Conservation (phyloP, 768 basidiomycete genomes). For the Tulasnella calospora region DNA sequence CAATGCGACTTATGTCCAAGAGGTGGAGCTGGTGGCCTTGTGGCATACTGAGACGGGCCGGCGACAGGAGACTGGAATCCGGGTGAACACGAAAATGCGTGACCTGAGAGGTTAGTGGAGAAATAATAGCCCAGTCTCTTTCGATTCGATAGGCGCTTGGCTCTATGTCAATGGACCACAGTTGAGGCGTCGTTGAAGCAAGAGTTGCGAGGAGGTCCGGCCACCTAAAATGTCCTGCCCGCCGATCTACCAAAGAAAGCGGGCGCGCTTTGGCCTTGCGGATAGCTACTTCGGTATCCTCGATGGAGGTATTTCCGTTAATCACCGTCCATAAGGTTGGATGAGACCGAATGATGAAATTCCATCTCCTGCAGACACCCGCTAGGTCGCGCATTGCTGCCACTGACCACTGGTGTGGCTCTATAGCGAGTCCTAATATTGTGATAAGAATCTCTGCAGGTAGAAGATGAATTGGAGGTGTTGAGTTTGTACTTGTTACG, state of each 20-base stretch:
- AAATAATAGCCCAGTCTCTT: background rate
- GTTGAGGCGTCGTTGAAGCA: background rate
- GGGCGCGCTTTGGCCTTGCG: background rate
- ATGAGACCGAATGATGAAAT: background rate
- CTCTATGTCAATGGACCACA: background rate
- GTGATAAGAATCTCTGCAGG: background rate
- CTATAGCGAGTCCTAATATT: background rate
- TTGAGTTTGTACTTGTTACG: background rate
- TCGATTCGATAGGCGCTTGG: background rate
- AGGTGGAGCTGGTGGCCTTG: background rate
- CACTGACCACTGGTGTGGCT: background rate
- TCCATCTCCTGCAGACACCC: background rate
- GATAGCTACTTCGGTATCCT: background rate
- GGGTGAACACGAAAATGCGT: background rate
- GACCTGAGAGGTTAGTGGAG: background rate
- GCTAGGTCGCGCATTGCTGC: background rate
- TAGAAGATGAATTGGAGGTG: background rate
- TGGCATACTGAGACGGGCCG: background rate
- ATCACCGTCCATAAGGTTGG: background rate
- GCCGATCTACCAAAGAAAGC: background rate
- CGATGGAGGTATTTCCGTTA: background rate
- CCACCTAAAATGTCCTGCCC: background rate
- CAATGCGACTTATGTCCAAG: background rate
- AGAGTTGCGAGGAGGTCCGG: background rate
- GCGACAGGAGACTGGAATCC: background rate